phyloP scores from a whole-genome alignment of 129 eudicot species.

The Helianthus annuus region HanXRQr2.0-SUNRISE NC_035441.2:170184663-170185162 shows the following conservation, averaged over 20 bases:
- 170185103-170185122: too few species aligned
- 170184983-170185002: not conserved
- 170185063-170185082: too few species aligned
- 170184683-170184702: constrained; percentile 70
- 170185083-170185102: too few species aligned
- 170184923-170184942: constrained; percentile 67
- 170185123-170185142: too few species aligned
- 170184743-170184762: constrained; percentile 91
- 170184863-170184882: constrained; percentile 91
- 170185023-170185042: too few species aligned
- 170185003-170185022: too few species aligned
- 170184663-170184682: constrained; percentile 65
- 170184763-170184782: constrained; percentile 73
- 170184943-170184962: not conserved
- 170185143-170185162: too few species aligned
- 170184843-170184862: constrained; percentile 69
- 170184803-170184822: constrained; percentile 85
- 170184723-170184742: constrained; percentile 68
- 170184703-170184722: constrained; percentile 66
- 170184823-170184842: constrained; percentile 55
- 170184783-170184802: constrained; percentile 55
- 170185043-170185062: too few species aligned
- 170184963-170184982: not conserved
- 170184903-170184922: constrained; percentile 62
- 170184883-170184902: constrained; percentile 62